Conservation (phyloP, 768 basidiomycete species). For the Chalciporus chontae region DNA sequence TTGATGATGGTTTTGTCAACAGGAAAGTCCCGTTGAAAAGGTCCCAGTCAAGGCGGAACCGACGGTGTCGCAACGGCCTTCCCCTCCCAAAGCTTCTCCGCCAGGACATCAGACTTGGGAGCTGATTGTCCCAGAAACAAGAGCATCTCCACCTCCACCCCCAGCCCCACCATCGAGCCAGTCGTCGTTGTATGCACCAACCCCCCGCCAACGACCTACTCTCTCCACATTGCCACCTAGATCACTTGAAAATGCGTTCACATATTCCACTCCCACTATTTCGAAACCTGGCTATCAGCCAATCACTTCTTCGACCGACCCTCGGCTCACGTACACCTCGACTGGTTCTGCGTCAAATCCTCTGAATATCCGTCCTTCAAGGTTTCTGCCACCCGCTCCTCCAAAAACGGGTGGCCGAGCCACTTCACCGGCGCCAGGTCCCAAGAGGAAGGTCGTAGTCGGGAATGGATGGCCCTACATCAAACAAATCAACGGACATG, state of each 20-base stretch:
- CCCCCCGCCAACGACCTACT: conserved; percentile 7
- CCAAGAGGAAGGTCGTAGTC: conserved; percentile 34
- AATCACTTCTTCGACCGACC: conserved; percentile 27
- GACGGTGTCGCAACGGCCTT: conserved; percentile 4
- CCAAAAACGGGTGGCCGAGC: conserved; percentile 7
- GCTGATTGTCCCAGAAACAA: conserved; percentile 12
- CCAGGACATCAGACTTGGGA: conserved; percentile 8
- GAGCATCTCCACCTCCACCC: neutral
- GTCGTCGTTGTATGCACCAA: neutral
- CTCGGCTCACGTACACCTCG: conserved; percentile 37
- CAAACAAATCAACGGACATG: conserved; percentile 25
- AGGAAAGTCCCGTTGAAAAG: conserved; percentile 18
- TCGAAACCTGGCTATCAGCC: conserved; percentile 25
- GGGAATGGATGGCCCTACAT: conserved; percentile 48
- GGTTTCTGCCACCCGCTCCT: conserved; percentile 12
- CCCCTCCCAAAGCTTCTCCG: conserved; percentile 12
- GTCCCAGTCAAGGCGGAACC: conserved; percentile 21
- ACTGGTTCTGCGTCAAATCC: conserved; percentile 48
- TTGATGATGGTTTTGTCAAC: conserved; percentile 1
- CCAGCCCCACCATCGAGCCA: conserved; percentile 4
- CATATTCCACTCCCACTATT: conserved; percentile 16
- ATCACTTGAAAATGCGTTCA: conserved; percentile 11
- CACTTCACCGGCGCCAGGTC: conserved; percentile 12
- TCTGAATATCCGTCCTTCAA: conserved; percentile 51
- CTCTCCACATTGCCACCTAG: conserved; percentile 15